Conservation (phyloP, 805 yeast species). For the Saturnispora sanitii region DNA sequence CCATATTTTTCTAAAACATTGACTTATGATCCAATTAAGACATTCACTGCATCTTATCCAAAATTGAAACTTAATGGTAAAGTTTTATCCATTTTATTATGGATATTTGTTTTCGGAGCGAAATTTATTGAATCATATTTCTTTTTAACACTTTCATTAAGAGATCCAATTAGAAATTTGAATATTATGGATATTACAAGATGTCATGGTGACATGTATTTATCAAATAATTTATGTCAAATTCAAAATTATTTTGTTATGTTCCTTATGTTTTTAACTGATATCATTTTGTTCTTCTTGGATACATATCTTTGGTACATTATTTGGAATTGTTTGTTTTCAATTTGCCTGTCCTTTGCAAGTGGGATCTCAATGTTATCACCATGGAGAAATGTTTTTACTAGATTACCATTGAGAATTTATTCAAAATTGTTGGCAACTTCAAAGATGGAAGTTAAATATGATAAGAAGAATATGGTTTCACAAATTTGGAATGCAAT, state of each 20-base stretch:
- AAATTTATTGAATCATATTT: conserved; percentile 46
- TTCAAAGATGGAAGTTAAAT: conserved; percentile 37
- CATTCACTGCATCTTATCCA: conserved; percentile 37
- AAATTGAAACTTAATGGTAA: conserved; percentile 29
- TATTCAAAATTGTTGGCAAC: conserved; percentile 37
- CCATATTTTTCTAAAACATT: conserved; percentile 14
- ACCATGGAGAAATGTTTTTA: conserved; percentile 49
- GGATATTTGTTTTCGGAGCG: conserved; percentile 39
- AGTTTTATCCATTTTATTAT: conserved; percentile 34
- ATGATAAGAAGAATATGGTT: conserved; percentile 30
- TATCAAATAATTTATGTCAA: conserved; percentile 34
- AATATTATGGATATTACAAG: conserved; percentile 33
- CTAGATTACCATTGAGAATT: conserved; percentile 41
- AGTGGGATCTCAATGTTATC: conserved; percentile 47
- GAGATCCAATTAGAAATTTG: conserved; percentile 42
- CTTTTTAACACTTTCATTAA: conserved; percentile 42
- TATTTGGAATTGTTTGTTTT: conserved; percentile 43
- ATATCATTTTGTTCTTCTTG: conserved; percentile 40
- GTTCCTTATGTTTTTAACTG: conserved; percentile 33
- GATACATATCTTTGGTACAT: conserved; percentile 53
- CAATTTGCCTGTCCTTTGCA: conserved; percentile 38
- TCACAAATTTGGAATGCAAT: conserved; percentile 49
- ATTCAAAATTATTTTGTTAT: conserved; percentile 35
- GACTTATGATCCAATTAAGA: conserved; percentile 28
- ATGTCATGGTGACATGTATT: conserved; percentile 34